phyloP scores from a whole-genome alignment of 2,329 filamentous ascomycete genomes.

The Nemania sp. region DNA sequence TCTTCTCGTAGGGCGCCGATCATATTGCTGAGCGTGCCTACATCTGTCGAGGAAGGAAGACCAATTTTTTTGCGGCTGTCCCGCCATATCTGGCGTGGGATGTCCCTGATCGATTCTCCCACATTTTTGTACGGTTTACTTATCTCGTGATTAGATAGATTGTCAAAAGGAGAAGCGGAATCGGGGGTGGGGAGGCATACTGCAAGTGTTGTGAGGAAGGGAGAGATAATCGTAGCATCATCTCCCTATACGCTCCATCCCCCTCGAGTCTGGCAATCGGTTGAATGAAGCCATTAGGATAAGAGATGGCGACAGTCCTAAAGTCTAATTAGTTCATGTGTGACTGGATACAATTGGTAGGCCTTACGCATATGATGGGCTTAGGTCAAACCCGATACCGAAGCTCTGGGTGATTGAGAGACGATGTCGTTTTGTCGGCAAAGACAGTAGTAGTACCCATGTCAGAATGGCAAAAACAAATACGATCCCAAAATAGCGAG shows the following conservation, averaged over 20 bases:
- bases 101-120: slow-evolving; percentile 22
- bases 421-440: slow-evolving; percentile 22
- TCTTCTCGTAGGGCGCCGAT: slow-evolving; percentile 31
- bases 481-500: slow-evolving; percentile 22
- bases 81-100: slow-evolving; percentile 20
- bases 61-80: slow-evolving; percentile 24
- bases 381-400: slow-evolving; percentile 37
- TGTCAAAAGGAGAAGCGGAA: slow-evolving; percentile 7
- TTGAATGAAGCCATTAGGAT: slow-evolving; percentile 36
- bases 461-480: slow-evolving; percentile 26
- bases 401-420: slow-evolving; percentile 35
- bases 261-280: slow-evolving; percentile 35
- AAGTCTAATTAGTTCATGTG: slow-evolving; percentile 26
- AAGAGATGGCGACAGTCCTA: slow-evolving; percentile 38
- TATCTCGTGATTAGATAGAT: slow-evolving; percentile 20
- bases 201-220: slow-evolving; percentile 35
- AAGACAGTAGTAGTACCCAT: slow-evolving; percentile 20
- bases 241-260: slow-evolving; percentile 34
- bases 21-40: slow-evolving; percentile 37
- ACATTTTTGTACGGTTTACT: slow-evolving; percentile 29
- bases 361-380: slow-evolving; percentile 37
- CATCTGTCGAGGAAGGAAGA: slow-evolving; percentile 32
- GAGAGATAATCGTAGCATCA: slow-evolving; percentile 38
- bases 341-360: not conserved
- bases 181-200: slow-evolving; percentile 20